Percentiles rank a stretch among this genome's conserved stretches.
Conservation (phyloP, 176 grass and related monocot genomes). For the Pharus latifolius region DNA sequence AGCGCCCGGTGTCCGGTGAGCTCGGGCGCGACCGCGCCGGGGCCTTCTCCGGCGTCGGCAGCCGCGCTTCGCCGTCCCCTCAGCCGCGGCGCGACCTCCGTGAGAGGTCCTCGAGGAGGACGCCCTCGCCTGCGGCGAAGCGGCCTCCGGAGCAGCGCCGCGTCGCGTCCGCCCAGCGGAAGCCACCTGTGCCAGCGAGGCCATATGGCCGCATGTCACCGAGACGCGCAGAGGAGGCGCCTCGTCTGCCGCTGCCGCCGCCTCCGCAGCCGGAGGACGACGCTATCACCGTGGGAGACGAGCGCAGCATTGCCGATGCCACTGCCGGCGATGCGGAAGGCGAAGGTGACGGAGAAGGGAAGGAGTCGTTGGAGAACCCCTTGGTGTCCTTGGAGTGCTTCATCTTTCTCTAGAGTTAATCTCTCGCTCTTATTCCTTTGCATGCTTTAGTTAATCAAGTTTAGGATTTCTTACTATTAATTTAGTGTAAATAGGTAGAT, state of each 20-base stretch:
- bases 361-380: conserved; percentile 81
- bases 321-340: not conserved
- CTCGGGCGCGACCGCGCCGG: conserved; percentile 34
- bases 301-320: not conserved
- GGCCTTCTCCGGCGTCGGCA: conserved; percentile 31
- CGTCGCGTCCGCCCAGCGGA: not conserved
- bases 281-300: not conserved
- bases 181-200: conserved; percentile 14
- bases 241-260: not conserved
- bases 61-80: conserved; percentile 42
- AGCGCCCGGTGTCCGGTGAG: conserved; percentile 54
- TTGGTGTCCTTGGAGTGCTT: conserved; percentile 90
- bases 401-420: conserved; percentile 60
- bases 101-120: conserved; percentile 55
- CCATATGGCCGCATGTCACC: conserved; percentile 17
- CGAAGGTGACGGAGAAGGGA: conserved; percentile 21
- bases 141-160: conserved; percentile 20
- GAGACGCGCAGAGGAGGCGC: conserved; percentile 3
- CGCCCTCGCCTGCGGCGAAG: conserved; percentile 56
- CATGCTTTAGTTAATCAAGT: not conserved
- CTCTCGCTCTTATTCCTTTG: conserved; percentile 7
- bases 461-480: not conserved
- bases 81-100: conserved; percentile 30
- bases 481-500: not conserved
- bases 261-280: conserved; percentile 5